phyloP scores from a whole-genome alignment of 768 basidiomycete genomes.

The Russula sp. region DNA sequence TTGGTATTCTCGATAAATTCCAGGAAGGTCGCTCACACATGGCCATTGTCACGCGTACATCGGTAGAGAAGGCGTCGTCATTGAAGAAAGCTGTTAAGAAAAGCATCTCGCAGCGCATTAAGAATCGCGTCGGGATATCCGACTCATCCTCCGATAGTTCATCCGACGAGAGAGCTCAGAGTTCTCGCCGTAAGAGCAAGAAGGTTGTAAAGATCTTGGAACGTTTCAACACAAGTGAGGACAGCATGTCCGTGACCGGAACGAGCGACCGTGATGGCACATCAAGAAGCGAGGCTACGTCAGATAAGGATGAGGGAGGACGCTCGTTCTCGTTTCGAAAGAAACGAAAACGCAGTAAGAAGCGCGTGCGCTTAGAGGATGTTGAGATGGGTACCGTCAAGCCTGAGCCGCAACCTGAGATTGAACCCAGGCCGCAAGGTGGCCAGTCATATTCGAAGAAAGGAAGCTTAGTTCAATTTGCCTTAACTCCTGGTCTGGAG shows the following conservation, averaged over 20 bases:
- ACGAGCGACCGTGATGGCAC: constrained; percentile 28
- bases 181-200: constrained; percentile 14
- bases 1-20: constrained; percentile 82
- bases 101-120: constrained; percentile 71
- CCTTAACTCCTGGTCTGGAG: constrained; percentile 39
- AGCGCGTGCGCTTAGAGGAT: constrained; percentile 22
- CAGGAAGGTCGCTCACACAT: constrained; percentile 90
- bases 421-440: constrained; percentile 21
- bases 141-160: constrained; percentile 39
- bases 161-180: constrained; percentile 35
- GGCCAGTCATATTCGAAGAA: constrained; percentile 23
- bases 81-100: constrained; percentile 81
- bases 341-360: constrained; percentile 25
- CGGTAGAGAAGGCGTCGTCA: constrained; percentile 48
- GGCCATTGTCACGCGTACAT: constrained; percentile 61
- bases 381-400: constrained; percentile 31
- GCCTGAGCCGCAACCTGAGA: constrained; percentile 27
- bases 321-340: constrained; percentile 23
- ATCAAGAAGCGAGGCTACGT: constrained; percentile 19
- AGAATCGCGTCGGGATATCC: constrained; percentile 62
- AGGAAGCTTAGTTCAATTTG: constrained; percentile 30
- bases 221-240: constrained; percentile 7
- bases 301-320: constrained; percentile 22
- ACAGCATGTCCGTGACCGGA: constrained; percentile 2
- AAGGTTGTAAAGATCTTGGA: constrained; percentile 15